Percentiles rank a stretch among this genome's conserved stretches.
Evolutionary conservation across 805 yeast species (phyloP).

Genomic region (Metschnikowia cubensis): DNA sequence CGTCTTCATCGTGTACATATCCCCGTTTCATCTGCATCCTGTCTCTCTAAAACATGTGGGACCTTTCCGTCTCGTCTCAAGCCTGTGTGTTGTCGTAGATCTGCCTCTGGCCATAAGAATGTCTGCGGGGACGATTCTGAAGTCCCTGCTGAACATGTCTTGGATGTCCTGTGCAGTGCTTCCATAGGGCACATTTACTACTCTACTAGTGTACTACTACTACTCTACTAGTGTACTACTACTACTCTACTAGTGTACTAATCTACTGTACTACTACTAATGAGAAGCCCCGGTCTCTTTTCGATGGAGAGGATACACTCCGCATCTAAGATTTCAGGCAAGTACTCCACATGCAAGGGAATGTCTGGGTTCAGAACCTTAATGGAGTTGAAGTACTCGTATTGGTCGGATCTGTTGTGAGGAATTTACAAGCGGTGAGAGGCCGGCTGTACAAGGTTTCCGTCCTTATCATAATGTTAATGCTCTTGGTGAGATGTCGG

Average conservation of each 20-base stretch:
- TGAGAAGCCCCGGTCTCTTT: constrained; percentile 78
- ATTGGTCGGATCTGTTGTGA: constrained; percentile 63
- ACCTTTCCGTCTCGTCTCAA: too few relatives aligned
- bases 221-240: too few relatives aligned
- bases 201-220: too few relatives aligned
- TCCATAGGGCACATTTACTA: constrained; percentile 64
- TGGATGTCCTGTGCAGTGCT: constrained; percentile 57
- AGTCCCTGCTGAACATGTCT: constrained; percentile 48
- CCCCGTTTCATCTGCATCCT: too few relatives aligned
- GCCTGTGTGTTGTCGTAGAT: too few relatives aligned
- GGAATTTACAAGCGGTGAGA: constrained; percentile 81
- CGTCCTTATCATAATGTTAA: constrained; percentile 29
- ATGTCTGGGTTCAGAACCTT: constrained; percentile 52
- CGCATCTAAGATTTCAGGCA: constrained; percentile 73
- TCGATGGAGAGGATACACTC: constrained; percentile 74
- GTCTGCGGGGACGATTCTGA: constrained; percentile 70
- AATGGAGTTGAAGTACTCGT: constrained; percentile 56
- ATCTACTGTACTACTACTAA: too few relatives aligned
- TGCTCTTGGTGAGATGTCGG: too few relatives aligned
- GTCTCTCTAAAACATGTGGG: too few relatives aligned
- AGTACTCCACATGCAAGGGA: constrained; percentile 65
- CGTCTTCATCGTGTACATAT: too few relatives aligned
- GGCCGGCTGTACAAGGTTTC: constrained; percentile 33
- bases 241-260: too few relatives aligned
- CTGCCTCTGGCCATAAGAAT: constrained; percentile 74